Conservation (phyloP, 129 eudicot species). For the Centaurea solstitialis region DNA sequence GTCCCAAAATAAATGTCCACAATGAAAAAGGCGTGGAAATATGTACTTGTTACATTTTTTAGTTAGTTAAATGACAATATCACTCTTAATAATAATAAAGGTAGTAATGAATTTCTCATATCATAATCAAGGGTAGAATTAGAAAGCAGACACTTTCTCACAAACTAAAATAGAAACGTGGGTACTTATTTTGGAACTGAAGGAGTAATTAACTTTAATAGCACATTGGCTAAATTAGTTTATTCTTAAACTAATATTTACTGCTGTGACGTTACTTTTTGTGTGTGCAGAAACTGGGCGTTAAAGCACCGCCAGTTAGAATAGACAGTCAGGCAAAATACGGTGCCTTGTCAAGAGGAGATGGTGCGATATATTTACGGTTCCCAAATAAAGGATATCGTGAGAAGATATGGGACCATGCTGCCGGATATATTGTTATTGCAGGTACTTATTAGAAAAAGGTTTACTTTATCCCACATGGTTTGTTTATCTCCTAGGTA, state of each 20-base stretch:
- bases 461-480: not conserved
- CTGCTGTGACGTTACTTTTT: not conserved
- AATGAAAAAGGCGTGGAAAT: not conserved
- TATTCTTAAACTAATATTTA: not conserved
- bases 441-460: conserved; percentile 53
- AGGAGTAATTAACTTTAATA: not conserved
- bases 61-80: not conserved
- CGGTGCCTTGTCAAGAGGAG: conserved; percentile 94
- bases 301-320: conserved; percentile 90
- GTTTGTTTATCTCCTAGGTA: not conserved
- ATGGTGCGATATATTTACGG: conserved; percentile 90
- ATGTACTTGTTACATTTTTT: not conserved
- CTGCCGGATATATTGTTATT: conserved; percentile 92
- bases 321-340: conserved; percentile 99
- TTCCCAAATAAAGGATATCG: conserved; percentile 93
- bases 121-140: not conserved
- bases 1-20: not conserved
- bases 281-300: conserved; percentile 74
- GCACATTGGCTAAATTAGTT: not conserved
- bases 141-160: not conserved
- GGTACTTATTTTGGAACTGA: not conserved
- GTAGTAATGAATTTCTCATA: not conserved
- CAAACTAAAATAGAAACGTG: not conserved
- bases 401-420: conserved; percentile 99
- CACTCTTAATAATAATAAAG: not conserved